Percentiles rank a stretch among this genome's conserved stretches.
Evolutionary conservation across 1,139 yeast genomes (phyloP).

Genomic region (Yamadazyma atlantica): DNA sequence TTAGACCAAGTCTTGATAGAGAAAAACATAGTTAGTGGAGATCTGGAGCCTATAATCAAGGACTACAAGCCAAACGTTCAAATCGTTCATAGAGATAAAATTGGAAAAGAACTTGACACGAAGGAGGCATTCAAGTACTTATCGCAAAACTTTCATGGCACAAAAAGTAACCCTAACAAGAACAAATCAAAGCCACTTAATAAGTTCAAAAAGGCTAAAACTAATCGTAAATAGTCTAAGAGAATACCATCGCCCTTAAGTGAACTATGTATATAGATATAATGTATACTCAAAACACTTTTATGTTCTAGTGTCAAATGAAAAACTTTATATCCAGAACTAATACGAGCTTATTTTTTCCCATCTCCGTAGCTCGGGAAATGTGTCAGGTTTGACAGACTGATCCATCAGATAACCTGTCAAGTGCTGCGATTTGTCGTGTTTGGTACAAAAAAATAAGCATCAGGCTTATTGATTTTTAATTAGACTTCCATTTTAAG

Average conservation of each 20-base stretch:
- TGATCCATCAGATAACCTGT: background rate
- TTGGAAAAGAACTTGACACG: constrained; percentile 61
- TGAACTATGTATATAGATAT: background rate
- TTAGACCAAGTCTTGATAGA: constrained; percentile 31
- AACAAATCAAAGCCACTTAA: constrained; percentile 4
- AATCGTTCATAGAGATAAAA: constrained; percentile 67
- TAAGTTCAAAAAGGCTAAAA: constrained; percentile 1
- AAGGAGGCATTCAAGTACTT: constrained; percentile 84
- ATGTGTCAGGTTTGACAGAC: background rate
- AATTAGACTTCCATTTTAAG: background rate
- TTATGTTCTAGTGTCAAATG: too few relatives aligned
- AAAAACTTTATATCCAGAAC: too few relatives aligned
- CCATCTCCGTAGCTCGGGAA: background rate
- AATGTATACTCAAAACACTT: too few relatives aligned
- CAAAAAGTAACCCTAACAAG: constrained; percentile 14
- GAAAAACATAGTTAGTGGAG: constrained; percentile 22
- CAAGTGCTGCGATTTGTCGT: background rate
- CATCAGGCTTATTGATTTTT: background rate
- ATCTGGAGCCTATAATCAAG: constrained; percentile 1
- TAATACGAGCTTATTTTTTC: too few relatives aligned
- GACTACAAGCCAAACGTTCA: constrained; percentile 65
- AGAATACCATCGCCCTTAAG: too few relatives aligned
- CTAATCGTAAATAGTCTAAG: background rate
- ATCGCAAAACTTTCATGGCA: constrained; percentile 87
- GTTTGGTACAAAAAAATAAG: background rate